phyloP scores from a whole-genome alignment of 371 early-diverging fungal genomes.

The Lichtheimia hyalospora region DNA sequence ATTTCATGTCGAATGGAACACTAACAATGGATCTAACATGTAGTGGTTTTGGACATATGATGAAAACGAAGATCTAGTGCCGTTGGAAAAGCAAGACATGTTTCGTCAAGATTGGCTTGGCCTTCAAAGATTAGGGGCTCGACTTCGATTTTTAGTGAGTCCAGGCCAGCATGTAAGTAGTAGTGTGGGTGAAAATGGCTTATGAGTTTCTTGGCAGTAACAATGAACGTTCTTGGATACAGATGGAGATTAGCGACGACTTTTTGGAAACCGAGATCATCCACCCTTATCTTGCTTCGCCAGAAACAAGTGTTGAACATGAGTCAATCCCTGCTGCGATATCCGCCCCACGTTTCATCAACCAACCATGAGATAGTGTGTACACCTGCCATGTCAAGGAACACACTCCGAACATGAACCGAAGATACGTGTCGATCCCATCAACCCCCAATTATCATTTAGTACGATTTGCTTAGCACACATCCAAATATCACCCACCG shows the following conservation, averaged over 20 bases:
- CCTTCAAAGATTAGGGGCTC: slow-evolving; percentile 47
- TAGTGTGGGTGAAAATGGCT: not conserved
- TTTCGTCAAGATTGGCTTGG: slow-evolving; percentile 78
- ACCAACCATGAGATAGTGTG: too few species aligned
- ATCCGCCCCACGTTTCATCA: too few species aligned
- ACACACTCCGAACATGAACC: too few species aligned
- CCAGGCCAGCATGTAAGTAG: slow-evolving; percentile 74
- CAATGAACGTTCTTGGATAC: not conserved
- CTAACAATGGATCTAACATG: slow-evolving; percentile 1
- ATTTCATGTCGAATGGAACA: not conserved
- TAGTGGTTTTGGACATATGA: slow-evolving; percentile 81
- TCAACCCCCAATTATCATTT: too few species aligned
- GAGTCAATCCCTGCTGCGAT: too few species aligned
- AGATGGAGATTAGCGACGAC: slow-evolving; percentile 64
- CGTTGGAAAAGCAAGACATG: slow-evolving; percentile 55
- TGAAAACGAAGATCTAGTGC: slow-evolving; percentile 47
- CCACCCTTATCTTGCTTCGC: slow-evolving; percentile 43
- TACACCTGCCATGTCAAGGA: too few species aligned
- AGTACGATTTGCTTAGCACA: too few species aligned
- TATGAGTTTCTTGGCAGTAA: slow-evolving; percentile 1
- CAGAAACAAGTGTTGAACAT: not conserved
- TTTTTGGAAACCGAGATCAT: slow-evolving; percentile 50
- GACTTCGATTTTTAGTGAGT: slow-evolving; percentile 60
- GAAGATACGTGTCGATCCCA: too few species aligned
- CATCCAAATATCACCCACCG: too few species aligned